Evolutionary conservation across 129 eudicot species (phyloP).

Genomic region (Daucus carota): DNA sequence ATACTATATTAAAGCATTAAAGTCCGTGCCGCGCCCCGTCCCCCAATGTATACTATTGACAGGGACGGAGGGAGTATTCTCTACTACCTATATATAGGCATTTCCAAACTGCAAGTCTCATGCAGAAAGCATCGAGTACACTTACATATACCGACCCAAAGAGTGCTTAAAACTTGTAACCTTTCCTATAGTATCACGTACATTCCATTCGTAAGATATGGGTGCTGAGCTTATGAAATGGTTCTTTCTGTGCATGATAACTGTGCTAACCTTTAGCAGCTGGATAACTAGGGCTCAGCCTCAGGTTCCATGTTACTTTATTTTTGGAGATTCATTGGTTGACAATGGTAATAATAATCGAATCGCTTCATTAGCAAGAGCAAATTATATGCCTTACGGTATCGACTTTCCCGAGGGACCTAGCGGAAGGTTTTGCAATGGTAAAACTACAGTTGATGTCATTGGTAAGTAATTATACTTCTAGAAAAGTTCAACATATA

Average conservation of each 20-base stretch:
- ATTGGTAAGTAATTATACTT: slow-evolving; percentile 13
- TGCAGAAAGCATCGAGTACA: neutral
- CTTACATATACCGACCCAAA: too few relatives aligned
- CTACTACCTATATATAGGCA: neutral
- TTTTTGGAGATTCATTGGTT: slow-evolving; percentile 31
- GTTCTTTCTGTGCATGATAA: neutral
- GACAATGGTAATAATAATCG: slow-evolving; percentile 29
- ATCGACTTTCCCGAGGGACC: slow-evolving; percentile 24
- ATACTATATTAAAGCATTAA: too few relatives aligned
- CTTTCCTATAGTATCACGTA: neutral
- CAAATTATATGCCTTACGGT: slow-evolving; percentile 27
- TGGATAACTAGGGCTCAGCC: slow-evolving; percentile 10
- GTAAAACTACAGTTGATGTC: slow-evolving; percentile 19
- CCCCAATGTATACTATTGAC: too few relatives aligned
- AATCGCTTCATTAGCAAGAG: slow-evolving; percentile 15
- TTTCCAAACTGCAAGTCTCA: neutral
- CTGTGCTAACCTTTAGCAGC: neutral
- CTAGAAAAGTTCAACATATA: too few relatives aligned
- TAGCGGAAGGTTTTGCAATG: slow-evolving; percentile 26
- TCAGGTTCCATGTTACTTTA: slow-evolving; percentile 30
- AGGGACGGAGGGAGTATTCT: too few relatives aligned
- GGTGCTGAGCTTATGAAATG: neutral
- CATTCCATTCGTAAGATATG: neutral
- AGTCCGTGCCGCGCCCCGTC: too few relatives aligned
- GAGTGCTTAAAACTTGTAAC: too few relatives aligned